Conservation (phyloP, 2,329 filamentous ascomycete species). For the Fusarium nodosum region DNA sequence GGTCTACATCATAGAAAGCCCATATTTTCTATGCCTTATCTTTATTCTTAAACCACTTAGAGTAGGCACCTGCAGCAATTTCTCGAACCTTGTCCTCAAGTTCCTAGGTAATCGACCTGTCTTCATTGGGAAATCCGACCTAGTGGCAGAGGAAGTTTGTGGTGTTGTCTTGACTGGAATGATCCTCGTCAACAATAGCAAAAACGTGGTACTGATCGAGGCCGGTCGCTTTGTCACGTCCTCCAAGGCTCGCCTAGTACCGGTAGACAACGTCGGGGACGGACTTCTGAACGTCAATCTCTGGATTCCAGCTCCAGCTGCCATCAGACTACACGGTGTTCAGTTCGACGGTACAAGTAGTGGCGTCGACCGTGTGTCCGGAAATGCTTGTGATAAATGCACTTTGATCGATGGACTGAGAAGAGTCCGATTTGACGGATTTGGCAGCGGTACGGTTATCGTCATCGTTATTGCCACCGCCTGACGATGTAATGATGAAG, state of each 20-base stretch:
- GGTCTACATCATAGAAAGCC: not conserved
- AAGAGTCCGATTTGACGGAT: not conserved
- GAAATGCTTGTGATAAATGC: not conserved
- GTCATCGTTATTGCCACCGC: not conserved
- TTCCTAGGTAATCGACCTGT: not conserved
- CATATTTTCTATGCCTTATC: not conserved
- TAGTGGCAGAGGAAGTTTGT: not conserved
- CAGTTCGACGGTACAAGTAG: not conserved
- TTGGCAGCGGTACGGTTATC: not conserved
- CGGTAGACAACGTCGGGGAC: not conserved
- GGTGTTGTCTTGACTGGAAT: not conserved
- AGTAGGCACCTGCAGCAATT: not conserved
- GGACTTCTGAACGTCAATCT: not conserved
- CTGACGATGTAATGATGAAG: not conserved
- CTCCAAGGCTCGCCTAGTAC: constrained; percentile 1
- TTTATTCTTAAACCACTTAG: not conserved
- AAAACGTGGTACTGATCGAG: not conserved
- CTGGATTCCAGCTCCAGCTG: not conserved
- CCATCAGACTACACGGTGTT: not conserved
- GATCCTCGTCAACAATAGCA: not conserved
- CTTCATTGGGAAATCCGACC: not conserved
- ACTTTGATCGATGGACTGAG: not conserved
- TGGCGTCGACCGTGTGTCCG: not conserved
- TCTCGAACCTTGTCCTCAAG: not conserved
- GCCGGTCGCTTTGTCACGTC: not conserved